Evolutionary conservation across 2,329 filamentous ascomycete species (phyloP).

Genomic region (Cordyceps farinosa): DNA sequence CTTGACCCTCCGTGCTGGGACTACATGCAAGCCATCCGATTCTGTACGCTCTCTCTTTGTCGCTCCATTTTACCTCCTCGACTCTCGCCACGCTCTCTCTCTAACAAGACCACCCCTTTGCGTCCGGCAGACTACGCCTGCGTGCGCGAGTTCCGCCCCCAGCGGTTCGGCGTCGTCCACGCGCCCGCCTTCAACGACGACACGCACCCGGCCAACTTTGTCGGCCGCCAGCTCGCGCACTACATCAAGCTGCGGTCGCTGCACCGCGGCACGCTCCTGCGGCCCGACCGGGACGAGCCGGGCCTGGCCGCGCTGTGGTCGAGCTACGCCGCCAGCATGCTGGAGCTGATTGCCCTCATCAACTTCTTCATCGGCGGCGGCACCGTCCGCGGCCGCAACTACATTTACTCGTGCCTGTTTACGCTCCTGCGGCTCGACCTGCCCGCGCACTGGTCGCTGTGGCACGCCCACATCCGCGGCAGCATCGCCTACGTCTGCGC

Average conservation of each 20-base stretch:
- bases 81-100: not conserved
- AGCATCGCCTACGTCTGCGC: not conserved
- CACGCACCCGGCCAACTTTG: not conserved
- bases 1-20: not conserved
- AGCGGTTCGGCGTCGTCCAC: not conserved
- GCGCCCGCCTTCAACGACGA: not conserved
- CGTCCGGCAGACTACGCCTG: not conserved
- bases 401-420: slow-evolving; percentile 3
- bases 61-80: no score
- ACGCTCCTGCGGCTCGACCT: not conserved
- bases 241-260: slow-evolving; percentile 1
- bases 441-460: not conserved
- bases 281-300: not conserved
- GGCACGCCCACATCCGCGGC: not conserved
- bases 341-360: not conserved
- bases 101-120: not conserved
- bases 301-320: not conserved
- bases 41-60: not conserved
- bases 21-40: slow-evolving; percentile 1
- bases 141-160: not conserved
- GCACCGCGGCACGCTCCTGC: not conserved
- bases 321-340: not conserved
- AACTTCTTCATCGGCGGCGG: slow-evolving; percentile 1
- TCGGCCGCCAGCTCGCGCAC: not conserved
- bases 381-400: not conserved